Evolutionary conservation across 352 stramenopile genomes (phyloP).

Genomic region (Aphanomyces astaci): DNA sequence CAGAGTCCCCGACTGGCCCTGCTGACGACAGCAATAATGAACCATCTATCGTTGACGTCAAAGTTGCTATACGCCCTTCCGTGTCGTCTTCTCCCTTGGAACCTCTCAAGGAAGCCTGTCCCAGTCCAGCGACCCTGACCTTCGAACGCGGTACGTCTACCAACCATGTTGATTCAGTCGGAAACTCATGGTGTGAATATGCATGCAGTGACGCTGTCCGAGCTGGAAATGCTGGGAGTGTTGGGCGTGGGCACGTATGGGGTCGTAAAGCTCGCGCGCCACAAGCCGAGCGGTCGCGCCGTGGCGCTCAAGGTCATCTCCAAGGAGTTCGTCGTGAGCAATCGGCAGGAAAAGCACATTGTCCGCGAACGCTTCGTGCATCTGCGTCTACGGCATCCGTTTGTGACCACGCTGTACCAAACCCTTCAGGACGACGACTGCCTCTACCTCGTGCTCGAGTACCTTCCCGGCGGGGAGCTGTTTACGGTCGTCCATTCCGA

Average conservation of each 20-base stretch:
- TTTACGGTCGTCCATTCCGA: conserved; percentile 68
- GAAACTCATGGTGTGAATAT: too few relatives aligned
- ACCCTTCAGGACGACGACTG: conserved; percentile 81
- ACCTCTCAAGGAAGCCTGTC: background rate
- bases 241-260: conserved; percentile 70
- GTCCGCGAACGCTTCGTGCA: conserved; percentile 63
- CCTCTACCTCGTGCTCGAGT: conserved; percentile 76
- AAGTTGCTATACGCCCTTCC: background rate
- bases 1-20: background rate
- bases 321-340: conserved; percentile 64
- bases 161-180: too few relatives aligned
- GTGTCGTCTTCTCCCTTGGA: background rate
- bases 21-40: background rate
- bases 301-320: conserved; percentile 71
- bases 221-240: conserved; percentile 50
- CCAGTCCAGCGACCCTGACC: conserved; percentile 17
- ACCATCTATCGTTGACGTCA: background rate
- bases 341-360: conserved; percentile 71
- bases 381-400: conserved; percentile 50
- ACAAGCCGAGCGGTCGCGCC: conserved; percentile 44
- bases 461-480: conserved; percentile 67
- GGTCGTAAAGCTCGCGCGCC: conserved; percentile 67
- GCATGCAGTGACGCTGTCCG: conserved; percentile 8
- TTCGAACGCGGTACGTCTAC: conserved; percentile 16
- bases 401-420: conserved; percentile 58